Base-by-base conservation (phyloP, 2,329 filamentous ascomycete species). In the Epichloe elymi region DNA sequence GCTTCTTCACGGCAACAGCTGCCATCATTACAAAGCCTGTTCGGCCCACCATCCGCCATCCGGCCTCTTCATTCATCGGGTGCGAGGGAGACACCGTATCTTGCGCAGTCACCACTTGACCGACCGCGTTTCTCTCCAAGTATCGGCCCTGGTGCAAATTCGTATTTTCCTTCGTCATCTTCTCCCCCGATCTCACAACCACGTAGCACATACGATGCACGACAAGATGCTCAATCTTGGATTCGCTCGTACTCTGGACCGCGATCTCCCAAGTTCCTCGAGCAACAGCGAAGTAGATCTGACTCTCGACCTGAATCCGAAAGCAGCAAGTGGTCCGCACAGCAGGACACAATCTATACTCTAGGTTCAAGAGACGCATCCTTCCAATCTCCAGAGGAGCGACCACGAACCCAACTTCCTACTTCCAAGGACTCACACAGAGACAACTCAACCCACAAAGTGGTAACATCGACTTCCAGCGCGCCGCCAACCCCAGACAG, bases 1-100 rank as follows among this genome's bases (percentile, higher is more conserved):
- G 51, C 57, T 54, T 56, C 61, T 20, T 54, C 61, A 46, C 68
- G 70, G 52, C 74, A 75, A 56, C 73, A 76, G 57, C 70, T 80
- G 20, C 78, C 78, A 2, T 73, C 78, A 5, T 58, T 81, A 56
- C 79, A 74, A 63, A 80, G 76, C 57, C 64, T 81, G 15, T 79
- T 80, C 57, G 75, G 74, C 3, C 73, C 73, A 5, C 67, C 72
- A 11, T 64, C 72, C 5, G 62, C 70, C 44, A 63, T 69, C 36
- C 67, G 71, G 46, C 66, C 72, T 26, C 58, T 71, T 47, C 68
- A 70, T 53, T 75, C 75, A 38, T 70, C 74, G 20, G 68, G 70
- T 19, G 75, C 77, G 36, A 70, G 72, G 23, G 68, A 68, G n/a
- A 63, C 64, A 17, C 61, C 68, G 38, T 70, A 71, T 42, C 59